Percentiles rank a stretch among this genome's conserved stretches.
Conservation (phyloP, 352 stramenopile genomes). For the Phytopythium kandeliae region DNA sequence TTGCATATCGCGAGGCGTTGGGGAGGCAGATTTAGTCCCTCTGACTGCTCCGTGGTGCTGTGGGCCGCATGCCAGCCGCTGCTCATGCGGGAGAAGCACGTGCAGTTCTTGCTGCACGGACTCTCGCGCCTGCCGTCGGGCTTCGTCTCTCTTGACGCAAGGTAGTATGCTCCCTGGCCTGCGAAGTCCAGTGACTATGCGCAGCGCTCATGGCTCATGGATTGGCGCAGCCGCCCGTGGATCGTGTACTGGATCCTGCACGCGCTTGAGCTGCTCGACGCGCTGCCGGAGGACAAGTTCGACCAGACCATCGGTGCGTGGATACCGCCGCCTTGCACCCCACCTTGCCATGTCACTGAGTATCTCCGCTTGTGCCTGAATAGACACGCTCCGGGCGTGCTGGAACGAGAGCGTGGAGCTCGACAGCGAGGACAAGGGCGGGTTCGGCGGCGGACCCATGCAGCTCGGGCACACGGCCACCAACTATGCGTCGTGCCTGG, state of each 20-base stretch:
- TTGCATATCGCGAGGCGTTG: no score
- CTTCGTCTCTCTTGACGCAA: slow-evolving; percentile 92
- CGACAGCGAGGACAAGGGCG: slow-evolving; percentile 41
- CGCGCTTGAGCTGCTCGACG: slow-evolving; percentile 90
- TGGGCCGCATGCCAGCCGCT: slow-evolving; percentile 19
- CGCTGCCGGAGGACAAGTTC: slow-evolving; percentile 39
- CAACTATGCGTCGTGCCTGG: slow-evolving; percentile 94
- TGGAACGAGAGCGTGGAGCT: slow-evolving; percentile 35
- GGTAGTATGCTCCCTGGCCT: slow-evolving; percentile 14
- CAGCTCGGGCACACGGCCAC: slow-evolving; percentile 86
- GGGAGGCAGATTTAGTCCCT: no score
- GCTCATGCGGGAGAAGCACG: slow-evolving; percentile 85
- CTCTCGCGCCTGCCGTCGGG: slow-evolving; percentile 60
- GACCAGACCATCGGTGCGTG: slow-evolving; percentile 33
- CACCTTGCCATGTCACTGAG: background rate
- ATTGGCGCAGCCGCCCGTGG: slow-evolving; percentile 92
- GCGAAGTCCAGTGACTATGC: no score
- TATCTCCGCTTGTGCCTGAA: background rate
- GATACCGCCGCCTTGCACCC: background rate
- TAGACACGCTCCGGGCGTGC: slow-evolving; percentile 52
- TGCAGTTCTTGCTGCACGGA: slow-evolving; percentile 65
- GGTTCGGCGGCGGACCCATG: slow-evolving; percentile 93
- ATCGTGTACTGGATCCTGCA: slow-evolving; percentile 98
- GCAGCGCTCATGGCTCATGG: no score
- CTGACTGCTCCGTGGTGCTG: background rate